Evolutionary conservation across 176 grass and related monocot species (phyloP).

Genomic region (Oryza officinalis): DNA sequence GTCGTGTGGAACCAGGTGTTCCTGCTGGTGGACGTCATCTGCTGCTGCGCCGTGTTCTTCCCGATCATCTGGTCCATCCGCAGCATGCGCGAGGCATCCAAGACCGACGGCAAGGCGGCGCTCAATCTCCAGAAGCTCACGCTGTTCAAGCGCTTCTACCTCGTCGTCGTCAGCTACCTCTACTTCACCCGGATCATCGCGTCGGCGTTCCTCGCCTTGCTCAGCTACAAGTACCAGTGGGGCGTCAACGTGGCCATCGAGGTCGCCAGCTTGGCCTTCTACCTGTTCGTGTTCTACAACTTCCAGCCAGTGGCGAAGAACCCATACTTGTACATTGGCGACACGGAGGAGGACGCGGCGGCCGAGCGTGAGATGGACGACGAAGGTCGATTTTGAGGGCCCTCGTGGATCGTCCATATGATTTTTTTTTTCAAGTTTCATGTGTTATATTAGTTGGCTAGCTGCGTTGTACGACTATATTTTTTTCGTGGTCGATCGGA

Average conservation of each 20-base stretch:
- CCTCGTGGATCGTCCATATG: not conserved
- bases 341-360: conserved; percentile 38
- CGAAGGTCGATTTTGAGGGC: conserved; percentile 16
- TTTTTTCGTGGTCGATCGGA: too few species aligned
- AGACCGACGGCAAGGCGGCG: conserved; percentile 64
- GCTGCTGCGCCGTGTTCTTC: conserved; percentile 71
- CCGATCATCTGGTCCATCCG: conserved; percentile 70
- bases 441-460: not conserved
- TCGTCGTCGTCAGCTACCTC: conserved; percentile 64
- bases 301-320: conserved; percentile 62
- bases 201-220: conserved; percentile 38
- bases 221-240: conserved; percentile 62
- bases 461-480: not conserved
- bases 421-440: not conserved
- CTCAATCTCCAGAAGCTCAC: conserved; percentile 64
- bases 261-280: conserved; percentile 53
- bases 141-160: conserved; percentile 75
- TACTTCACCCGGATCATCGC: conserved; percentile 63
- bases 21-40: conserved; percentile 56
- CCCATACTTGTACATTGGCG: conserved; percentile 57
- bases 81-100: conserved; percentile 56
- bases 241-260: conserved; percentile 45
- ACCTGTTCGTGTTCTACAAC: conserved; percentile 58
- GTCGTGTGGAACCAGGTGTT: conserved; percentile 58
- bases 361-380: conserved; percentile 57